A percentile compares a stretch with the other conserved stretches of the same genome.
phyloP scores from a whole-genome alignment of 768 basidiomycete species.

The Auricularia cornea region DNA sequence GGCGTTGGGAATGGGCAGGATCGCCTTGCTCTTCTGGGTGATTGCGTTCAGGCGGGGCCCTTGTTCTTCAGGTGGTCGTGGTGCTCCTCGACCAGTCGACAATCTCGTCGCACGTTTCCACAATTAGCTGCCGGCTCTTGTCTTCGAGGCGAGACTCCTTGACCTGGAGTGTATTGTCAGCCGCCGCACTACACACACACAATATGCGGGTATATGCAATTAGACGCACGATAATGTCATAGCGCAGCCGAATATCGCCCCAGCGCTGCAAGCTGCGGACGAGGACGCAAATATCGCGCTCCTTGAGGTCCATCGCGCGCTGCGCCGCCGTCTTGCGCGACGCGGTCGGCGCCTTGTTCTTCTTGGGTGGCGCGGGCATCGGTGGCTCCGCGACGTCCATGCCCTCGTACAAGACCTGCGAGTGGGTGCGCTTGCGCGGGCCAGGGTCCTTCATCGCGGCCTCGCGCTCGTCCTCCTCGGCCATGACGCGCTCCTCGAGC shows the following conservation, averaged over 20 bases:
- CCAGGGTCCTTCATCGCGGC: slow-evolving; percentile 63
- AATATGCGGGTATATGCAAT: too few relatives aligned
- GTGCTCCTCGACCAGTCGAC: slow-evolving; percentile 80
- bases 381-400: slow-evolving; percentile 81
- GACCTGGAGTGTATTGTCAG: slow-evolving; percentile 42
- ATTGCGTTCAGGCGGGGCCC: slow-evolving; percentile 76
- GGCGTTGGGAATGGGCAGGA: slow-evolving; percentile 92
- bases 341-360: slow-evolving; percentile 61
- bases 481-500: slow-evolving; percentile 75
- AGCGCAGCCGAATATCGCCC: slow-evolving; percentile 94
- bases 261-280: slow-evolving; percentile 93
- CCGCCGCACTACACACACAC: neutral
- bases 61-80: slow-evolving; percentile 71
- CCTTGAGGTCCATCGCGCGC: slow-evolving; percentile 96
- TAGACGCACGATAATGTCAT: slow-evolving; percentile 85
- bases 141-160: slow-evolving; percentile 81
- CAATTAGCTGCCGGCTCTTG: slow-evolving; percentile 90
- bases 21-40: slow-evolving; percentile 94
- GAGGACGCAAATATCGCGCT: slow-evolving; percentile 91
- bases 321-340: slow-evolving; percentile 87
- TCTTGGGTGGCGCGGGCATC: slow-evolving; percentile 55
- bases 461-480: slow-evolving; percentile 74
- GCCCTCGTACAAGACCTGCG: slow-evolving; percentile 83
- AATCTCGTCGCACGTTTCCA: slow-evolving; percentile 88
- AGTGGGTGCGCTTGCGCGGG: slow-evolving; percentile 74